Evolutionary conservation across 768 basidiomycete genomes (phyloP).

Genomic region (Tylopilus subfusipes): DNA sequence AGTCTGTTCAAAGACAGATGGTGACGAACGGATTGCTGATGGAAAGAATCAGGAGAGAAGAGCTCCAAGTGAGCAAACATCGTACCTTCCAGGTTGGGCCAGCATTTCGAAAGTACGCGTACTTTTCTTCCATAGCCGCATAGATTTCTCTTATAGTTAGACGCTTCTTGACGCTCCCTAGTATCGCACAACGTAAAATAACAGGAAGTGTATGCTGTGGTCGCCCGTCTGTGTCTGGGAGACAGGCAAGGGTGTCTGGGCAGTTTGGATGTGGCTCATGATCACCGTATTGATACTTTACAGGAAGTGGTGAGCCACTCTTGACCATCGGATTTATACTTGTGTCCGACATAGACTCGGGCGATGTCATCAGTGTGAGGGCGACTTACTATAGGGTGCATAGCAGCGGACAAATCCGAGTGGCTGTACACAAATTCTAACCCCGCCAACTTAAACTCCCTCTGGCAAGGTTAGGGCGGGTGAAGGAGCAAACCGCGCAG

Average conservation of each 20-base stretch:
- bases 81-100: constrained; percentile 83
- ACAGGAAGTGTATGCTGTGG: constrained; percentile 84
- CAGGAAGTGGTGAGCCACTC: constrained; percentile 18
- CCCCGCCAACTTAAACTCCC: too few relatives aligned
- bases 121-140: constrained; percentile 83
- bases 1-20: constrained; percentile 79
- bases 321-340: constrained; percentile 29
- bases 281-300: constrained; percentile 32
- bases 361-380: too few relatives aligned
- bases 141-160: constrained; percentile 85
- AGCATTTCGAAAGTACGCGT: constrained; percentile 74
- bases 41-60: constrained; percentile 7
- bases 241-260: constrained; percentile 71
- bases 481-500: too few relatives aligned
- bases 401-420: too few relatives aligned
- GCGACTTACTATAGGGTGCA: too few relatives aligned
- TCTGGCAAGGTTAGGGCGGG: too few relatives aligned
- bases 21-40: constrained; percentile 83
- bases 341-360: constrained; percentile 35
- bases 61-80: not conserved
- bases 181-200: constrained; percentile 79
- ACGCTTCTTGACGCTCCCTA: constrained; percentile 70
- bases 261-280: constrained; percentile 73
- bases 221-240: constrained; percentile 73
- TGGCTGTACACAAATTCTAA: too few relatives aligned